Evolutionary conservation across 306 rosid genomes (phyloP).

Genomic region (Senna siamea): DNA sequence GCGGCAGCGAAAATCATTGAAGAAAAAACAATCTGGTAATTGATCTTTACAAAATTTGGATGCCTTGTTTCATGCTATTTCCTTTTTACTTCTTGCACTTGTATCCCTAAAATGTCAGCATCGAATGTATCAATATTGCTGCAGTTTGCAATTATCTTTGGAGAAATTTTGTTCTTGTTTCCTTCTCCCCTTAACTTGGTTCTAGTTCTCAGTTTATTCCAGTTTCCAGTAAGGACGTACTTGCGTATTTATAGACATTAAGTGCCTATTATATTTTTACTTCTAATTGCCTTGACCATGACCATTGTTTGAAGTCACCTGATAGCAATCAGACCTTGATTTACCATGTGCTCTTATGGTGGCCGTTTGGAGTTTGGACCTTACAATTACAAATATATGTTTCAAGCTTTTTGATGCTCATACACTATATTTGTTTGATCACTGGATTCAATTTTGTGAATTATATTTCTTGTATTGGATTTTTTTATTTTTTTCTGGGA

Average conservation of each 20-base stretch:
- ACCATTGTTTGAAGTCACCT: background rate
- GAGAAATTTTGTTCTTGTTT: slow-evolving; percentile 2
- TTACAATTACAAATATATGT: slow-evolving; percentile 29
- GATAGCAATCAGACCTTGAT: slow-evolving; percentile 20
- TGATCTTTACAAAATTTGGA: background rate
- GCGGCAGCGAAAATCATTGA: slow-evolving; percentile 88
- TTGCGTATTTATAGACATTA: background rate
- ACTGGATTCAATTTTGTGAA: slow-evolving; percentile 14
- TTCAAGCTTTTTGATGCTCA: slow-evolving; percentile 21
- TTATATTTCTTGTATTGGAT: slow-evolving; percentile 24
- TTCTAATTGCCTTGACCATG: slow-evolving; percentile 23
- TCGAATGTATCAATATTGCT: background rate
- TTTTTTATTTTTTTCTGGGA: slow-evolving; percentile 3
- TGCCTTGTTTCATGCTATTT: background rate
- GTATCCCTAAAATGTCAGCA: slow-evolving; percentile 13
- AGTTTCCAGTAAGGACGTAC: slow-evolving; percentile 10
- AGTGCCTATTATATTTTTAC: background rate
- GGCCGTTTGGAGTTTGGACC: slow-evolving; percentile 11
- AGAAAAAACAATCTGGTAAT: slow-evolving; percentile 87
- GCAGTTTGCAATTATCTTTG: background rate
- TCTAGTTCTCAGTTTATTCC: slow-evolving; percentile 24
- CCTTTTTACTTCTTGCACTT: slow-evolving; percentile 32
- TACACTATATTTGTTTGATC: slow-evolving; percentile 25
- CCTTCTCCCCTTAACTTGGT: background rate
- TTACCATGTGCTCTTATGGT: slow-evolving; percentile 15